Base-by-base conservation (phyloP, 176 grass and related monocot genomes). In the Puya raimondii region DNA sequence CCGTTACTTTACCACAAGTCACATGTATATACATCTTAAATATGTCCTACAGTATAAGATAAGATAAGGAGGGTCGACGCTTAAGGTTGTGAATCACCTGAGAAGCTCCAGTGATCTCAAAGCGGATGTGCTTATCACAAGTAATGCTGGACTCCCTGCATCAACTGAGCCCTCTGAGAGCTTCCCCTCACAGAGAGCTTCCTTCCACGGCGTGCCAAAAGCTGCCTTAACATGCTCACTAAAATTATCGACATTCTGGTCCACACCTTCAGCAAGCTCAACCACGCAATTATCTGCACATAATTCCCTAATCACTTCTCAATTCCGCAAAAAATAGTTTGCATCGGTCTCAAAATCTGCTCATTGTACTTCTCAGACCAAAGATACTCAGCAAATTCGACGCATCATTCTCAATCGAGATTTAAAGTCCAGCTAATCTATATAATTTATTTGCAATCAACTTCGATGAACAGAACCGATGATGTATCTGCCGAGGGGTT, bases 71-170 rank as follows among this genome's bases (percentile, higher is more conserved):
- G 50, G 49, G 27, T 72, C 17, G 48, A 48, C 23, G 48, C 9
- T 9, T 15, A 57, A 85, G 29, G 6, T 25, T 71, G 65, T 48
- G 12, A 78, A n/a, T 26, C 76, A 96, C 93, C 86, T 91, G 56
- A 97, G 74, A 77, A 97, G 84, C 63, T 92, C 93, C 54, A 97
- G 64, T 10, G 89, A 90, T 57, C 93, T 87, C 69, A 92, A 69
- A 23, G 93, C 89, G 69, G 89, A 86, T 26, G 75, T 85, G 72
- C 89, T 81, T 80, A 92, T 77, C 66, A 92, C 80, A 58, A 97
- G 73, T 50, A 87, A 72, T 12, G 89, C 79, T 0, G 93, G 89
- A 72, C 89, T 92, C 47, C 93, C 92, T 4, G 61, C 50, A 20
- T 84, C 74, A 10, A 84, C 33, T 4, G 64, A 33, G 7, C 76